These are phyloP conservation scores for Lentinula edodes DNA, from an alignment of 768 basidiomycete species.

Conservation along the genomic window DNA sequence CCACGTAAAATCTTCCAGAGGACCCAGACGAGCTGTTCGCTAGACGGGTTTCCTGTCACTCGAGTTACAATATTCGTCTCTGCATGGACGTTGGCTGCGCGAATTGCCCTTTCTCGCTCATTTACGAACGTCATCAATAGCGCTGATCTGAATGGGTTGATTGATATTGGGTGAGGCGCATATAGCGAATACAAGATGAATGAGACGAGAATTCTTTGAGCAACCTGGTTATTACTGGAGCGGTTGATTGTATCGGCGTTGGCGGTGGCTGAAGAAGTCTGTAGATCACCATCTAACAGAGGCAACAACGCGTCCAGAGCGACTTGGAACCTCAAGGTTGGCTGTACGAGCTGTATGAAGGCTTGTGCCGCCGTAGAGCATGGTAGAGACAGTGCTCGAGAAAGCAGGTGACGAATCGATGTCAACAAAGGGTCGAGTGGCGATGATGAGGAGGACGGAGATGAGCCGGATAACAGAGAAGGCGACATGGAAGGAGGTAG, in stretches of 20 bases:
- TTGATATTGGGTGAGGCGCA: slow-evolving; percentile 70
- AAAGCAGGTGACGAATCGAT: slow-evolving; percentile 63
- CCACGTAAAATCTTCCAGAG: slow-evolving; percentile 84
- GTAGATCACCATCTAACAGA: slow-evolving; percentile 61
- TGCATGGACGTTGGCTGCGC: slow-evolving; percentile 40
- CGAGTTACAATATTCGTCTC: slow-evolving; percentile 14
- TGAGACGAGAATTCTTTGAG: slow-evolving; percentile 70
- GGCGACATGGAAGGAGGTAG: background rate
- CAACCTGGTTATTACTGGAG: slow-evolving; percentile 35
- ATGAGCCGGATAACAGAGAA: background rate
- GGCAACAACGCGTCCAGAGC: slow-evolving; percentile 80
- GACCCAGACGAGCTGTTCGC: slow-evolving; percentile 81
- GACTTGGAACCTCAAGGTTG: slow-evolving; percentile 74
- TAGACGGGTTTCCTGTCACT: slow-evolving; percentile 22
- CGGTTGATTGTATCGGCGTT: background rate
- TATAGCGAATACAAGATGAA: slow-evolving; percentile 80
- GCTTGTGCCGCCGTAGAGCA: slow-evolving; percentile 76
- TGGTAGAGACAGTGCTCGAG: slow-evolving; percentile 60
- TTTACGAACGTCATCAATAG: slow-evolving; percentile 60
- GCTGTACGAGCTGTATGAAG: slow-evolving; percentile 70
- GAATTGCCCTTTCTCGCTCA: slow-evolving; percentile 60
- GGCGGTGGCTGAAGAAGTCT: background rate
- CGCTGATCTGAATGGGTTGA: slow-evolving; percentile 79
- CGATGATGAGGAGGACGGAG: background rate
- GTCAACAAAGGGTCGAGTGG: slow-evolving; percentile 19